Evolutionary conservation across 495 filamentous ascomycete genomes (phyloP), one percentile per base, ranked within the genome.

Genomic region (Neurospora sp.): DNA sequence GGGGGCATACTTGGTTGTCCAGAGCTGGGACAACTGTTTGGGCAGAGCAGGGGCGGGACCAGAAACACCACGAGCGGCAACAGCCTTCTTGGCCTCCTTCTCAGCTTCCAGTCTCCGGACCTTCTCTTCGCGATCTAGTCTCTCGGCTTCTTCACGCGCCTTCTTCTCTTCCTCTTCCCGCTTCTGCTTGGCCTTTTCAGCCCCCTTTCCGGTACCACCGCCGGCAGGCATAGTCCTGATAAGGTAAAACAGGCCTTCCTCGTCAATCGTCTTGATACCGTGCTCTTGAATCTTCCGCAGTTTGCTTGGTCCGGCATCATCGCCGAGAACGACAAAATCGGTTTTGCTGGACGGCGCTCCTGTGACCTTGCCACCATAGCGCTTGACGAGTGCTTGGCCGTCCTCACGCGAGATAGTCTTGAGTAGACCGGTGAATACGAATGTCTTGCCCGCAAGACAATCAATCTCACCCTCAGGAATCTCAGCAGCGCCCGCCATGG

Each of bases 1-100:
- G 5, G 96, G 96, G 0, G 96, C 95, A 82, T 99, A 98, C 77
- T 98, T 98, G 38, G 91, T 91, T 8, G 96, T 98, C 96, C 96
- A 98, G 7, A 99, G 86, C 66, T 93, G 89, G 73, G 87, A 88
- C 70, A 91, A 87, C 20, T 86, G 82, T 20, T 81, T 84, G 16
- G 80, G 71, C n/a, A 82, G 81, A 12, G 80, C 71, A 70, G 81
- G 80, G 27, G 81, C 71, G 68, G 82, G 74, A 40, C 81, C 73
- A 6, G 82, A 72, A 59, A 78, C 76, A 3, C 82, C 82, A 53
- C 83, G 83, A 40, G 84, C 77, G 18, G 80, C 83, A 48, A 83
- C 83, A 70, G 82, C 84, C 41, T 75, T 78, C 74, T 86, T 83
- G 1, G 82, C 84, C n/a, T 81, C 82, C 71, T 83, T 85, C 41